A percentile compares a stretch with the other conserved stretches of the same genome.
phyloP scores from a whole-genome alignment of 148 eudicot species.

The Polygonum aviculare region DNA sequence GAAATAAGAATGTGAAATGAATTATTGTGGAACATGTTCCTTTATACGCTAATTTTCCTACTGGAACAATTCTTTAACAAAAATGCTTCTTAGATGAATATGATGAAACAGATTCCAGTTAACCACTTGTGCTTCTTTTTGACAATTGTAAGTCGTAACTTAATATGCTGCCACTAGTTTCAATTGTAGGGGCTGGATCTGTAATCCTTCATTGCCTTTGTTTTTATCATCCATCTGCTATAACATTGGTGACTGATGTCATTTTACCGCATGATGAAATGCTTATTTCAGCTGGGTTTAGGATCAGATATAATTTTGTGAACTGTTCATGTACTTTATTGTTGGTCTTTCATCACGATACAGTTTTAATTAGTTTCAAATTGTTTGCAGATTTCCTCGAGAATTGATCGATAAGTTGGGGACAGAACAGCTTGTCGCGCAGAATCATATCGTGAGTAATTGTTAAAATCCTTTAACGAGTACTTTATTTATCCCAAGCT shows the following conservation, averaged over 20 bases:
- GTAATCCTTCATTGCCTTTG: background rate
- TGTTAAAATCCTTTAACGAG: background rate
- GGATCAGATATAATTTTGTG: background rate
- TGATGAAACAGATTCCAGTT: background rate
- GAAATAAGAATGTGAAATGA: background rate
- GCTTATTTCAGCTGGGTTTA: background rate
- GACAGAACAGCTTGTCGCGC: constrained; percentile 85
- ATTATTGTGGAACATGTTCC: background rate
- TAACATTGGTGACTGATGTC: background rate
- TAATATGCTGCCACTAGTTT: background rate
- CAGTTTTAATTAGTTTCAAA: background rate
- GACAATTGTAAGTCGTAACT: background rate
- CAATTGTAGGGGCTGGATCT: background rate
- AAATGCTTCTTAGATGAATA: background rate
- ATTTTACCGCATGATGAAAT: background rate
- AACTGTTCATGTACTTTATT: background rate
- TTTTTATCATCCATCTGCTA: background rate
- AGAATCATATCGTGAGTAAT: constrained; percentile 68
- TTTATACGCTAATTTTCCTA: background rate
- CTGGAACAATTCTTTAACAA: background rate
- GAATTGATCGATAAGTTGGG: constrained; percentile 61
- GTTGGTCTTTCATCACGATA: background rate
- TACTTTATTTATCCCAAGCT: background rate
- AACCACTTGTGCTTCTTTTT: background rate
- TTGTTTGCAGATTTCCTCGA: constrained; percentile 68